Evolutionary conservation across 306 rosid species (phyloP).

Genomic region (Quercus aquifolioides): DNA sequence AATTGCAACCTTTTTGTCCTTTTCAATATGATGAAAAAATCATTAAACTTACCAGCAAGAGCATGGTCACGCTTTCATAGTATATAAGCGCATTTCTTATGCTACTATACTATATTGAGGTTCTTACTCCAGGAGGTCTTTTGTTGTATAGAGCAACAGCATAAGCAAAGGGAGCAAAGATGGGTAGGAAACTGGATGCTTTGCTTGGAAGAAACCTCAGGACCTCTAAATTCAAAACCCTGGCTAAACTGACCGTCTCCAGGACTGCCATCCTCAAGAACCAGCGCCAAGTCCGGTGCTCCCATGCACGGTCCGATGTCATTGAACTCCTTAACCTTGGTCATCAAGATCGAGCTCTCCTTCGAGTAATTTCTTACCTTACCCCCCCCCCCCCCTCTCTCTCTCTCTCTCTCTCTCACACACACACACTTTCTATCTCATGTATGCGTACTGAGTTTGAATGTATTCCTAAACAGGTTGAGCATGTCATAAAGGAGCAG

Average conservation of each 20-base stretch:
- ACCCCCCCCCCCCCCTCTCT: neutral
- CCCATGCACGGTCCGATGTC: slow-evolving; percentile 48
- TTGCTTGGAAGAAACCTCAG: slow-evolving; percentile 47
- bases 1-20: neutral
- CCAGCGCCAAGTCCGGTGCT: slow-evolving; percentile 40
- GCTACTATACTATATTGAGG: neutral
- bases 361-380: slow-evolving; percentile 37
- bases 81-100: neutral
- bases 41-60: neutral
- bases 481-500: slow-evolving; percentile 54
- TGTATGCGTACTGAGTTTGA: neutral
- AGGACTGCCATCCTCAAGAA: slow-evolving; percentile 57
- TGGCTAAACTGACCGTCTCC: slow-evolving; percentile 39
- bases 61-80: neutral
- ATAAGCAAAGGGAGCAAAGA: slow-evolving; percentile 13
- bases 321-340: slow-evolving; percentile 54
- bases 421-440: neutral
- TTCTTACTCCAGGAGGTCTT: neutral
- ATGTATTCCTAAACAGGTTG: slow-evolving; percentile 41
- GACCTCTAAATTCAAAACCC: slow-evolving; percentile 41
- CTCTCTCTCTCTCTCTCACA: neutral
- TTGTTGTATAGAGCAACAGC: neutral
- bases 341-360: slow-evolving; percentile 57
- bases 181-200: slow-evolving; percentile 51
- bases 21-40: neutral